Conservation (phyloP, 495 filamentous ascomycete genomes). For the Jackrogersella multiformis region DNA sequence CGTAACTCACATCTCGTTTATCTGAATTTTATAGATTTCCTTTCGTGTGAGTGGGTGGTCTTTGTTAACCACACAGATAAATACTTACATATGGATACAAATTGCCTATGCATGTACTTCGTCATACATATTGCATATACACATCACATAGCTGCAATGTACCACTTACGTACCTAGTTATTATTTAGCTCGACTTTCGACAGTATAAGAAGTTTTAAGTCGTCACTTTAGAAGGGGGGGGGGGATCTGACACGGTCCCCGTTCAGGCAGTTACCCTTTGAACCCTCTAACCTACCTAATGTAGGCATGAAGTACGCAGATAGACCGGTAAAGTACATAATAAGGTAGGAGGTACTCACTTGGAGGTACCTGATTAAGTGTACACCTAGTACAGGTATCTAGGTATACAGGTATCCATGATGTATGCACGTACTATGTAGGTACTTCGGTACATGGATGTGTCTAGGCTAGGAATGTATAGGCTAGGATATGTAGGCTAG, state of each 20-base stretch:
- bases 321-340: not conserved
- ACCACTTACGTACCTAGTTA: conserved; percentile 19
- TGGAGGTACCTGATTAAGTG: not conserved
- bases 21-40: conserved; percentile 1
- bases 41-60: not conserved
- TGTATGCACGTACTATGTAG: not conserved
- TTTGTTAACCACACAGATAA: not conserved
- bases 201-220: conserved; percentile 23
- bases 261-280: conserved; percentile 34
- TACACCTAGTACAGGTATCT: not conserved
- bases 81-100: not conserved
- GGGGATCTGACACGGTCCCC: conserved; percentile 35
- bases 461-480: not conserved
- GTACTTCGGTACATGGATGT: conserved; percentile 13
- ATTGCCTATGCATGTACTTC: not conserved
- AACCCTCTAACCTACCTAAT: conserved; percentile 32
- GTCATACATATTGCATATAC: conserved; percentile 17
- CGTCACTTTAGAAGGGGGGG: conserved; percentile 12
- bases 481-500: not conserved
- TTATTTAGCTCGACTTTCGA: conserved; percentile 7
- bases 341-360: not conserved
- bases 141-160: conserved; percentile 17
- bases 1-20: conserved; percentile 3
- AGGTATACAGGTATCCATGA: not conserved
- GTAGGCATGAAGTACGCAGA: conserved; percentile 23